Evolutionary conservation across 2,329 filamentous ascomycete species (phyloP), one percentile per base, ranked within the genome.

Genomic region (Zymoseptoria tritici): DNA sequence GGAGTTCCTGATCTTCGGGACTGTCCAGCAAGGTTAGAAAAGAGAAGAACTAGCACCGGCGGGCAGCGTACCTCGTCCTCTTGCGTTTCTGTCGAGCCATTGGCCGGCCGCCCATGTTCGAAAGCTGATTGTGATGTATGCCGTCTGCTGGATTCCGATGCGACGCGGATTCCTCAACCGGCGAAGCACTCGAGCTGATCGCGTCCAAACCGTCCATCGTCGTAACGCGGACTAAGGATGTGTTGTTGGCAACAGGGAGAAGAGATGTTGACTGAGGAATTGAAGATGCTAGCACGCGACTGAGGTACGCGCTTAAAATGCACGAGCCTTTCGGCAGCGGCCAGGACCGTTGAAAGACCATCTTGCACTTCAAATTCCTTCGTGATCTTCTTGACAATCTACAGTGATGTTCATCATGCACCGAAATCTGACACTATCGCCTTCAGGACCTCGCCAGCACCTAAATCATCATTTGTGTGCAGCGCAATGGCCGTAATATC

Each of bases 1-100:
- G 85, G 57, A 95, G 84, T 56, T 87, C 84, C 78, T 96, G 93
- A 78, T 97, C 93, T 75, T 93, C 89, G 49, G 89, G 87, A 71
- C 91, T 96, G 55, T 57, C 49, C 13, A 49, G 13, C n/a, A 52
- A 16, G 11, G 22, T 53, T n/a, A 53, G 52, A 26, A 49, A 46
- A 11, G 9, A 13, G 57, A 54, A 49, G 31, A 42, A 5, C 49
- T 24, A 58, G 16, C 20, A 49, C 29, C 16, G 52, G 19, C 49
- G 16, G 49, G 16, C 9, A 19, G 55, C 74, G 59, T 77, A 85
- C 84, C 83, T 86, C 36, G 84, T 86, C 60, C 84, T 79, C 66
- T 83, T 78, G 52, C 84, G 78, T 70, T 83, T 85, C 70, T 86
- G 84, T 54, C 84, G 80, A 52, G 79, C 81, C 56, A 84, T 75